Percentiles rank a stretch among this genome's conserved stretches.
phyloP scores from a whole-genome alignment of 1,139 yeast genomes.

The Nadsonia starkeyi-henricii region DNA sequence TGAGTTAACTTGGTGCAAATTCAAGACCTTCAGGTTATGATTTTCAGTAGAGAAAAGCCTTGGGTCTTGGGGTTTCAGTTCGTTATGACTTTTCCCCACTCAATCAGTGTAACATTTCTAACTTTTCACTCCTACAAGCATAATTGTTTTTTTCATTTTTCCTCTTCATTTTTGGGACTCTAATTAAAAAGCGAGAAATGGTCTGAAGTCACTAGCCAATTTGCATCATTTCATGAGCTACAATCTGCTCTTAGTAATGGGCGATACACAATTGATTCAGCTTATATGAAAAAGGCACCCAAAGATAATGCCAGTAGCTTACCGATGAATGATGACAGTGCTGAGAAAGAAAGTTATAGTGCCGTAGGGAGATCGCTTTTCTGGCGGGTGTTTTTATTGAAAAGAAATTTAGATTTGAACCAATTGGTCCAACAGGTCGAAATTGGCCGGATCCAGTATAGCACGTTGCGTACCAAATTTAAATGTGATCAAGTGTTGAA shows the following conservation, averaged over 20 bases:
- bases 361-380: conserved; percentile 10
- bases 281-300: neutral
- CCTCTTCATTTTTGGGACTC: too few species aligned
- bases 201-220: neutral
- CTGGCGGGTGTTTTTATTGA: conserved; percentile 17
- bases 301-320: conserved; percentile 12
- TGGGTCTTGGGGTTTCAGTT: too few species aligned
- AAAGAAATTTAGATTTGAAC: conserved; percentile 12
- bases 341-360: neutral
- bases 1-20: too few species aligned
- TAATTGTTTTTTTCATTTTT: too few species aligned
- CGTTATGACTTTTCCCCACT: too few species aligned
- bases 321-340: too few species aligned
- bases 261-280: conserved; percentile 17
- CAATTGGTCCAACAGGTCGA: conserved; percentile 8
- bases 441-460: conserved; percentile 2
- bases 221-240: neutral
- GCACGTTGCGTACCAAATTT: neutral
- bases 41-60: too few species aligned
- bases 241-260: neutral
- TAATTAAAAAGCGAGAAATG: neutral
- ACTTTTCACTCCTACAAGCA: too few species aligned
- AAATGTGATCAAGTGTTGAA: neutral
- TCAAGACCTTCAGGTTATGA: too few species aligned
- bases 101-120: too few species aligned